A percentile compares a stretch with the other conserved stretches of the same genome.
Evolutionary conservation across 1,284 basidiomycete species (phyloP).

Genomic region (Moesziomyces globuligerus): DNA sequence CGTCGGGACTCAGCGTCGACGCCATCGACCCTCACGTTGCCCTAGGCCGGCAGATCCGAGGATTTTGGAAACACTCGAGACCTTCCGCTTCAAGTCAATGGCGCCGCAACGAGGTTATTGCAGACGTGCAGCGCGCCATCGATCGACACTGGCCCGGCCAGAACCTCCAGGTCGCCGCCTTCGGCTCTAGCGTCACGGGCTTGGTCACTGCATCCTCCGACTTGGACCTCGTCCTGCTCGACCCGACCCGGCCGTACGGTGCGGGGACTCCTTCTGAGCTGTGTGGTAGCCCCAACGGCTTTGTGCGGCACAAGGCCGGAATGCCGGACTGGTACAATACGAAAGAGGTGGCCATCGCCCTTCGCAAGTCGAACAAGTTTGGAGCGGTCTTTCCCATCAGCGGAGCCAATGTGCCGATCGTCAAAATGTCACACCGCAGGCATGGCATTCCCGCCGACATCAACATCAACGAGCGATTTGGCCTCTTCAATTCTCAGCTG

Average conservation of each 20-base stretch:
- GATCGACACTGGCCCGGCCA: constrained; percentile 37
- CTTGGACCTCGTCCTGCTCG: constrained; percentile 56
- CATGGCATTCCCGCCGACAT: constrained; percentile 48
- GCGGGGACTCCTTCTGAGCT: constrained; percentile 42
- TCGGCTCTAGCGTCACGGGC: constrained; percentile 59
- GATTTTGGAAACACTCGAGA: constrained; percentile 38
- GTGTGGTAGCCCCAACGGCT: neutral
- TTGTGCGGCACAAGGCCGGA: constrained; percentile 13
- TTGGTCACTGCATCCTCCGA: constrained; percentile 49
- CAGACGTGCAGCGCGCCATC: constrained; percentile 46
- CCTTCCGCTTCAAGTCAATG: constrained; percentile 11
- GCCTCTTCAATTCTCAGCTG: constrained; percentile 52
- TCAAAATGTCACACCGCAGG: constrained; percentile 50
- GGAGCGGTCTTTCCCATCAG: constrained; percentile 32
- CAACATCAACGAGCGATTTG: constrained; percentile 62
- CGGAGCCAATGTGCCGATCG: constrained; percentile 53
- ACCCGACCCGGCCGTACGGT: constrained; percentile 47
- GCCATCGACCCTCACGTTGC: constrained; percentile 17
- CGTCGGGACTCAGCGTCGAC: neutral
- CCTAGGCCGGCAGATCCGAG: constrained; percentile 38
- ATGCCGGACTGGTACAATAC: constrained; percentile 52
- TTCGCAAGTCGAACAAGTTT: constrained; percentile 23
- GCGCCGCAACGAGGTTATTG: constrained; percentile 28
- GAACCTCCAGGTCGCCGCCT: constrained; percentile 45
- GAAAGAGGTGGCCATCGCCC: constrained; percentile 24